Evolutionary conservation across 768 basidiomycete genomes (phyloP), one percentile per base, ranked within the genome.

Genomic region (Amanita fuliginea): DNA sequence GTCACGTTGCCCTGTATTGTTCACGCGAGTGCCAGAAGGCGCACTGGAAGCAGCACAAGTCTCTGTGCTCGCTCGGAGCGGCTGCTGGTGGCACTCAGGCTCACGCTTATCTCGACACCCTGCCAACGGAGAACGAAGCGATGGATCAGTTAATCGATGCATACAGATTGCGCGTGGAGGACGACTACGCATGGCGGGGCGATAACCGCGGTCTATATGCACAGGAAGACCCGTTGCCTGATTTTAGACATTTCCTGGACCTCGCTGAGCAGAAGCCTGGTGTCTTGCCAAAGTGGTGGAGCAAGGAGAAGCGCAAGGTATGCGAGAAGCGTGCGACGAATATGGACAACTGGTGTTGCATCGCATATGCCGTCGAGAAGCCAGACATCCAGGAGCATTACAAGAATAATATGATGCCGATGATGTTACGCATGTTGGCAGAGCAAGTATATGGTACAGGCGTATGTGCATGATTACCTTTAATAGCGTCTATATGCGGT

Each of bases 261-360:
- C 45, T 46, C 5, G 34, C 45, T 13, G 45, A 46, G 33, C 34
- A 13, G 6, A 46, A 9, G 11, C 3, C n/a, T 2, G 33, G 21
- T 11, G 33, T 46, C 18, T 16, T 46, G 33, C 45, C 45, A 35
- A 33, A 35, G 33, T 46, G 45, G 45, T 46, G 45, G 45, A 46
- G 36, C 33, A 33, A 35, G 21, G 18, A 34, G 6, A 46, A 46
- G 21, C 30, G 45, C 14, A 46, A 7, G 33, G n/a, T 36, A n/a
- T 46, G 45, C 21, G 33, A 36, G 13, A 32, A 6, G 33, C 45
- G 45, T 19, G 45, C 45, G 18, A 11, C 35, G 19, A 21, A 46
- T 3, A 4, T 36, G 45, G 45, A 46, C 13, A 35, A 22, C 21
- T 46, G 45, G 45, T 33, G 45, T 35, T 46, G 18, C 14, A 46